These are phyloP conservation scores for Ulota crispa DNA, from an alignment of 225 moss, liverwort and hornwort genomes.

Conservation along the genomic window DNA sequence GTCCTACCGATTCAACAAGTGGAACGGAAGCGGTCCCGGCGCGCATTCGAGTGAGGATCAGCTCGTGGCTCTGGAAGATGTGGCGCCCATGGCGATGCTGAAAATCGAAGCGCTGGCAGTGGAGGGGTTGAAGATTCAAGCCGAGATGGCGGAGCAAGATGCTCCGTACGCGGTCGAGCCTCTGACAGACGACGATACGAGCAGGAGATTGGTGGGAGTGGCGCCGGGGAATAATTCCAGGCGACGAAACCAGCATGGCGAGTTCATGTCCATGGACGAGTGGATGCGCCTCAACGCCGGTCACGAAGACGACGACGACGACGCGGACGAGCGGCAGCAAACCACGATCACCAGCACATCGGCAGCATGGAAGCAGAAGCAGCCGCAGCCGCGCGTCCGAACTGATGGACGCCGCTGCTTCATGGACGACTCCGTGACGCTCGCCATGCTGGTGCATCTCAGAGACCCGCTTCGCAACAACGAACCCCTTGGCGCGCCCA, in stretches of 20 bases:
- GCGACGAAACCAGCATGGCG: slow-evolving; percentile 21
- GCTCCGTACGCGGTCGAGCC: slow-evolving; percentile 69
- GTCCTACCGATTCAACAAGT: slow-evolving; percentile 7
- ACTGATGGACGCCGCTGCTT: slow-evolving; percentile 34
- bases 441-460: slow-evolving; percentile 80
- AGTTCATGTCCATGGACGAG: slow-evolving; percentile 76
- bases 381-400: not conserved
- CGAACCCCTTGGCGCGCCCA: slow-evolving; percentile 80
- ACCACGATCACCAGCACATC: slow-evolving; percentile 34
- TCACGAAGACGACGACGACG: slow-evolving; percentile 39
- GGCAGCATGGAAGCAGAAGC: not conserved
- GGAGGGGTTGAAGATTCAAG: slow-evolving; percentile 83
- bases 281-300: slow-evolving; percentile 80
- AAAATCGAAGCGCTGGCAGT: slow-evolving; percentile 83
- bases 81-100: slow-evolving; percentile 76
- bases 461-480: slow-evolving; percentile 71
- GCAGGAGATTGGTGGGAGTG: slow-evolving; percentile 23
- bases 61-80: slow-evolving; percentile 63
- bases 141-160: slow-evolving; percentile 61
- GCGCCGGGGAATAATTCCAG: slow-evolving; percentile 18
- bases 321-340: slow-evolving; percentile 33
- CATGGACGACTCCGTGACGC: slow-evolving; percentile 67
- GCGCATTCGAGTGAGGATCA: slow-evolving; percentile 29
- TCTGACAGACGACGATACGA: slow-evolving; percentile 42
- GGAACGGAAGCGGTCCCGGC: not conserved